phyloP scores from a whole-genome alignment of 2,329 filamentous ascomycete genomes.

The Trichoderma endophyticum region DNA sequence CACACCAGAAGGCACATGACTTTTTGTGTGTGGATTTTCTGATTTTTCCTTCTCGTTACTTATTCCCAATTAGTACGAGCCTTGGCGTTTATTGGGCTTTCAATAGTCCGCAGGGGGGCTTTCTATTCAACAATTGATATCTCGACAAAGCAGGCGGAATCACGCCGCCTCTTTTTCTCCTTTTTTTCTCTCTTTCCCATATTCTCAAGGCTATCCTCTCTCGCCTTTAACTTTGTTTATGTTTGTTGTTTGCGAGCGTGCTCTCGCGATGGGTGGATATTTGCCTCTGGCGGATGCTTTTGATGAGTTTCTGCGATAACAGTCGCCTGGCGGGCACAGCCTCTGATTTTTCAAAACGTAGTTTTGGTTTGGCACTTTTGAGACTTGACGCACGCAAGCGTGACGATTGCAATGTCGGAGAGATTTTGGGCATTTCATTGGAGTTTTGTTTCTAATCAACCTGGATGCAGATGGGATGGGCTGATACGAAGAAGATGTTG shows the following conservation, averaged over 20 bases:
- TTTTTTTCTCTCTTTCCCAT: not conserved
- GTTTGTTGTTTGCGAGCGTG: not conserved
- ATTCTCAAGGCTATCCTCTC: not conserved
- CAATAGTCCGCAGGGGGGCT: not conserved
- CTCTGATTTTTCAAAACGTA: not conserved
- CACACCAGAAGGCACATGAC: slow-evolving; percentile 2
- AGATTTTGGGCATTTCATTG: not conserved
- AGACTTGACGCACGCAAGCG: not conserved
- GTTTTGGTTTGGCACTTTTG: not conserved
- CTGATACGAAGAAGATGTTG: not conserved
- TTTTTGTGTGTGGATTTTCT: not conserved
- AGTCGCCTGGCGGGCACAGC: not conserved
- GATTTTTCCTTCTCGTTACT: not conserved
- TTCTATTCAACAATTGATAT: not conserved
- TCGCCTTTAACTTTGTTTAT: not conserved
- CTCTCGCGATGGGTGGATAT: not conserved
- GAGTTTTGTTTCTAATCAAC: not conserved
- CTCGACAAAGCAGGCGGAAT: not conserved
- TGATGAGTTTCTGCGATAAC: not conserved
- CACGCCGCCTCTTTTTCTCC: not conserved
- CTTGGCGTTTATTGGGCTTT: slow-evolving; percentile 8
- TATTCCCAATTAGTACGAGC: not conserved
- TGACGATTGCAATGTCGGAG: not conserved
- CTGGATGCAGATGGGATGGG: not conserved
- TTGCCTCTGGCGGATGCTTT: not conserved